Evolutionary conservation across 1,139 yeast genomes (phyloP).

Genomic region (Yarrowia galli): DNA sequence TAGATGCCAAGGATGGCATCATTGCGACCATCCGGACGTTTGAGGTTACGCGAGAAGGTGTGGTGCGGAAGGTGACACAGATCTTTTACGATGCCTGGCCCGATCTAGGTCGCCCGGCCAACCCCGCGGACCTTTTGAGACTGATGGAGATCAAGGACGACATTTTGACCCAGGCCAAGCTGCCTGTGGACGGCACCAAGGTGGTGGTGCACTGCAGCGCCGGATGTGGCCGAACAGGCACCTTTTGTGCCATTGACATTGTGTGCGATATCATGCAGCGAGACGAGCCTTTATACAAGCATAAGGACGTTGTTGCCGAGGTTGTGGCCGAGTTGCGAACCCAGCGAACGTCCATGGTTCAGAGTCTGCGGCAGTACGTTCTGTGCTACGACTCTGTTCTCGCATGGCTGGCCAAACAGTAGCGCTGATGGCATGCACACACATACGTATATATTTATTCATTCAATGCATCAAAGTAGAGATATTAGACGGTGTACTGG

Average conservation of each 20-base stretch:
- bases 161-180: constrained; percentile 43
- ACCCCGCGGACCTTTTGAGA: constrained; percentile 25
- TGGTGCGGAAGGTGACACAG: constrained; percentile 58
- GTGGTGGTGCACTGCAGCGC: constrained; percentile 87
- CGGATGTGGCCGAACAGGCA: constrained; percentile 93
- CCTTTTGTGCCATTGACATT: constrained; percentile 77
- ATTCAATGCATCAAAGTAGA: constrained; percentile 32
- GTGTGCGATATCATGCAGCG: constrained; percentile 55
- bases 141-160: constrained; percentile 41
- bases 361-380: constrained; percentile 74
- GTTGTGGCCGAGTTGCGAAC: constrained; percentile 68
- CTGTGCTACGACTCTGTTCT: constrained; percentile 69
- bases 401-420: constrained; percentile 44
- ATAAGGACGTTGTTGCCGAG: constrained; percentile 60
- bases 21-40: constrained; percentile 45
- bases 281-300: constrained; percentile 19
- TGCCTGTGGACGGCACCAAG: constrained; percentile 38
- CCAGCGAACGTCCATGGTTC: constrained; percentile 85
- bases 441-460: constrained; percentile 17
- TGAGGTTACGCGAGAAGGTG: constrained; percentile 39
- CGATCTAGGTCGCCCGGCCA: constrained; percentile 62
- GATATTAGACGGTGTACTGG: not conserved
- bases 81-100: constrained; percentile 82
- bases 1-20: constrained; percentile 39
- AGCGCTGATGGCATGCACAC: not conserved